Conservation (phyloP, 257 asterid genomes). For the Perilla frutescens region DNA sequence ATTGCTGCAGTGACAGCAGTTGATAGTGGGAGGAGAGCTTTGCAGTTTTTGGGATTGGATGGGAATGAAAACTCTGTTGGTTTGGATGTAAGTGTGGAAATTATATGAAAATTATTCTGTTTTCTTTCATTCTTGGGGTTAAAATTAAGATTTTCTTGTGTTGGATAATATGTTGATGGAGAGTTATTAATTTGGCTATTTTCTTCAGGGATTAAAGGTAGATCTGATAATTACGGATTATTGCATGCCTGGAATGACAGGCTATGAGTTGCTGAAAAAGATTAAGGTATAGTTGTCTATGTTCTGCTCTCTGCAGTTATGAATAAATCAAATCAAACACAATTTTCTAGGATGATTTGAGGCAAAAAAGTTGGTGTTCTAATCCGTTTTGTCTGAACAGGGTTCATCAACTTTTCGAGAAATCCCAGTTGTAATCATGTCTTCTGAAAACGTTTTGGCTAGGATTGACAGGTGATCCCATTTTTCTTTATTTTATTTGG, state of each 20-base stretch:
- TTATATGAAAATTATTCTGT: not conserved
- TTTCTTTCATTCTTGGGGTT: slow-evolving; percentile 1
- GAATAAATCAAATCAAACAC: not conserved
- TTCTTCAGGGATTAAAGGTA: slow-evolving; percentile 74
- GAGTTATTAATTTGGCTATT: slow-evolving; percentile 34
- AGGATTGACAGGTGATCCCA: slow-evolving; percentile 77
- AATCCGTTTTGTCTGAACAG: slow-evolving; percentile 55
- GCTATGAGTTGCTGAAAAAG: slow-evolving; percentile 82
- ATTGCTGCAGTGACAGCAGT: slow-evolving; percentile 74
- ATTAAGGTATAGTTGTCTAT: slow-evolving; percentile 61
- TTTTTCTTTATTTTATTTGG: too few species aligned
- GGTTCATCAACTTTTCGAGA: slow-evolving; percentile 83
- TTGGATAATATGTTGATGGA: slow-evolving; percentile 22
- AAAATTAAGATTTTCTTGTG: not conserved
- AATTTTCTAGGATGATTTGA: not conserved
- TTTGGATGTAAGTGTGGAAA: slow-evolving; percentile 56
- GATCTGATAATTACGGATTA: slow-evolving; percentile 91
- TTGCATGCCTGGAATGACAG: slow-evolving; percentile 98
- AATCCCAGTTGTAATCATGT: slow-evolving; percentile 96
- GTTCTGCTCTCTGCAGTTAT: not conserved
- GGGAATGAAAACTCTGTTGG: slow-evolving; percentile 64
- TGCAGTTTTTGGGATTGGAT: slow-evolving; percentile 84
- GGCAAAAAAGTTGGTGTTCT: too few species aligned
- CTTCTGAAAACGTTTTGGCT: slow-evolving; percentile 84
- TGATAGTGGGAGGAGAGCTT: slow-evolving; percentile 91